phyloP scores from a whole-genome alignment of 2,329 filamentous ascomycete species.

The Calcarisporium arbuscula region DNA sequence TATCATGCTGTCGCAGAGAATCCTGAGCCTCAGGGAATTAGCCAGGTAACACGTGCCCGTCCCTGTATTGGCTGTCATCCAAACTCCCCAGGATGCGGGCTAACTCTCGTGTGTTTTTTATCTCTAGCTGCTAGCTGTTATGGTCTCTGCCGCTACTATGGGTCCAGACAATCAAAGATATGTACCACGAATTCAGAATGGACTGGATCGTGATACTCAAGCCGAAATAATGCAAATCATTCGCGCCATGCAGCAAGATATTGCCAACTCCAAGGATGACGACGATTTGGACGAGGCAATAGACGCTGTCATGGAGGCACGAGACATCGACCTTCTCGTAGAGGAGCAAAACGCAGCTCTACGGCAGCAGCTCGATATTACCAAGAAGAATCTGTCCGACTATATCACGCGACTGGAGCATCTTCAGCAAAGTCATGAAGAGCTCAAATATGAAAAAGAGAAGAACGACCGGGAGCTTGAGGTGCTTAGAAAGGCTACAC shows the following conservation, averaged over 20 bases:
- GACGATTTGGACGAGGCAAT: slow-evolving; percentile 33
- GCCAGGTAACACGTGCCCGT: slow-evolving; percentile 36
- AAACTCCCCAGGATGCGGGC: slow-evolving; percentile 8
- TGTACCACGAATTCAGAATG: slow-evolving; percentile 37
- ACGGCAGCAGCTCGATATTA: slow-evolving; percentile 43
- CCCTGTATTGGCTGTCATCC: too few species aligned
- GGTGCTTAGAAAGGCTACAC: slow-evolving; percentile 41
- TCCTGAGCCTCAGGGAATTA: slow-evolving; percentile 47
- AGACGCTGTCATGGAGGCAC: slow-evolving; percentile 33
- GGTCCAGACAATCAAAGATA: slow-evolving; percentile 51
- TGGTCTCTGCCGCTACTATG: slow-evolving; percentile 54
- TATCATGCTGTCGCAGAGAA: slow-evolving; percentile 53
- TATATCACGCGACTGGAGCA: slow-evolving; percentile 54
- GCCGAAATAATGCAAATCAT: slow-evolving; percentile 40
- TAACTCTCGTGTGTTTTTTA: slow-evolving; percentile 19
- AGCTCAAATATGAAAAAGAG: slow-evolving; percentile 57
- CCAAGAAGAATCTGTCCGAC: slow-evolving; percentile 52
- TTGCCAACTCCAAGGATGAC: slow-evolving; percentile 27
- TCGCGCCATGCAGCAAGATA: slow-evolving; percentile 33
- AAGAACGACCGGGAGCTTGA: slow-evolving; percentile 49
- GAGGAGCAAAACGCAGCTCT: slow-evolving; percentile 50
- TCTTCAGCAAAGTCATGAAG: slow-evolving; percentile 57
- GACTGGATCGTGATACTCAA: slow-evolving; percentile 36
- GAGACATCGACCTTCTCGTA: slow-evolving; percentile 49
- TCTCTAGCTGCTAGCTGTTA: slow-evolving; percentile 53